Evolutionary conservation across 352 stramenopile species (phyloP).

Genomic region (Globisporangium canariense): DNA sequence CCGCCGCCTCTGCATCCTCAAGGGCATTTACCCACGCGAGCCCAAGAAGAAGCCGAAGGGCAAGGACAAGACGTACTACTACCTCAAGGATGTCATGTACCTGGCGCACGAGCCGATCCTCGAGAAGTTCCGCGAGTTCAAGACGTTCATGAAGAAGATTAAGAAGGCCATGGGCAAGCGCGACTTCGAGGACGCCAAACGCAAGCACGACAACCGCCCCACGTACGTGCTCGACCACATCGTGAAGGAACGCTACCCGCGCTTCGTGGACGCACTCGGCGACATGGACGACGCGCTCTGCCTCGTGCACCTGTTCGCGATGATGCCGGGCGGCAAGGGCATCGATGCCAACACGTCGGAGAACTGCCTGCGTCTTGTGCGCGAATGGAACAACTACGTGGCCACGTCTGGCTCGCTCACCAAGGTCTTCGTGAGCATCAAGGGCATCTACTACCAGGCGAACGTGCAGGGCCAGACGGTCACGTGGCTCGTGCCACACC

Average conservation of each 20-base stretch:
- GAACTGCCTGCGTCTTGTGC: constrained; percentile 91
- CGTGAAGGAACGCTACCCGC: constrained; percentile 98
- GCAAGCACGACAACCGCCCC: constrained; percentile 86
- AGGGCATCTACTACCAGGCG: constrained; percentile 99
- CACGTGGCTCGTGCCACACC: constrained; percentile 98
- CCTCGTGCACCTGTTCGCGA: constrained; percentile 96
- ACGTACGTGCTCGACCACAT: constrained; percentile 97
- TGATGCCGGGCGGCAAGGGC: constrained; percentile 89
- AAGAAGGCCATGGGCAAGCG: constrained; percentile 86
- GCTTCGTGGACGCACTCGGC: constrained; percentile 95
- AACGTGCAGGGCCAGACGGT: constrained; percentile 91
- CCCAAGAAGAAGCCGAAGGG: constrained; percentile 93
- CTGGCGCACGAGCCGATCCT: constrained; percentile 98
- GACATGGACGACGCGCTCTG: constrained; percentile 99
- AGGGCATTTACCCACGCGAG: constrained; percentile 98
- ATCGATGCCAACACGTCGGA: constrained; percentile 87
- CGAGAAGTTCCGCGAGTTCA: constrained; percentile 97
- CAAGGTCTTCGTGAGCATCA: constrained; percentile 99
- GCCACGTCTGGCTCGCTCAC: constrained; percentile 87
- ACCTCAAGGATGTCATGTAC: constrained; percentile 98
- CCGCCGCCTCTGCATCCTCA: constrained; percentile 98
- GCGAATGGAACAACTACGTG: constrained; percentile 97
- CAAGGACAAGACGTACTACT: constrained; percentile 99
- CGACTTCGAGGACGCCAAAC: constrained; percentile 73
- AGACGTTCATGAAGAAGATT: constrained; percentile 99